Percentiles rank a stretch among this genome's conserved stretches.
Evolutionary conservation across 2,329 filamentous ascomycete genomes (phyloP).

Genomic region (Ascosphaera aggregata): DNA sequence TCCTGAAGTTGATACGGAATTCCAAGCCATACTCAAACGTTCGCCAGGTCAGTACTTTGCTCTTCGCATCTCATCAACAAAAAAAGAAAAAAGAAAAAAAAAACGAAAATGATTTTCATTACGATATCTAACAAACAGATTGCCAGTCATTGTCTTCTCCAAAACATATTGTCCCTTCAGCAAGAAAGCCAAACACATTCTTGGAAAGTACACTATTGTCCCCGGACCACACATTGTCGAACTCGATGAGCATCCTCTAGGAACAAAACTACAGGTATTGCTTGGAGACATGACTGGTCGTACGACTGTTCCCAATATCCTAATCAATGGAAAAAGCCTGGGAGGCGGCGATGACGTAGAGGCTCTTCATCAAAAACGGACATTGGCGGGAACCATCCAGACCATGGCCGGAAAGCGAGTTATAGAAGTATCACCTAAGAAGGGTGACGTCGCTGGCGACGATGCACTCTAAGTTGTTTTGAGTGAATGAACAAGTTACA

Average conservation of each 20-base stretch:
- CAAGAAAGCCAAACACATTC: constrained; percentile 59
- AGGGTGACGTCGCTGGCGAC: background rate
- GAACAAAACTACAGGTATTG: constrained; percentile 44
- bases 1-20: constrained; percentile 35
- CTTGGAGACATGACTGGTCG: constrained; percentile 54
- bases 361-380: constrained; percentile 41
- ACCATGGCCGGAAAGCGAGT: constrained; percentile 41
- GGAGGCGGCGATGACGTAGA: constrained; percentile 76
- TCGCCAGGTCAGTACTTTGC: constrained; percentile 42
- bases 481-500: too few species aligned
- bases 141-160: constrained; percentile 90
- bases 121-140: too few species aligned
- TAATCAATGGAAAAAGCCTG: constrained; percentile 71
- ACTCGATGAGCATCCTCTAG: constrained; percentile 60
- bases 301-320: constrained; percentile 72
- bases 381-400: constrained; percentile 47
- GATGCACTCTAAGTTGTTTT: background rate
- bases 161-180: constrained; percentile 85
- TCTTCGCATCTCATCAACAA: background rate
- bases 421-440: background rate
- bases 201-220: constrained; percentile 62
- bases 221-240: constrained; percentile 76
- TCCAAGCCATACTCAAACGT: constrained; percentile 61
- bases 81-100: too few species aligned
- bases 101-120: too few species aligned